Evolutionary conservation across 768 basidiomycete species (phyloP), one percentile per base, ranked within the genome.

Genomic region (Gymnopilus junonius): DNA sequence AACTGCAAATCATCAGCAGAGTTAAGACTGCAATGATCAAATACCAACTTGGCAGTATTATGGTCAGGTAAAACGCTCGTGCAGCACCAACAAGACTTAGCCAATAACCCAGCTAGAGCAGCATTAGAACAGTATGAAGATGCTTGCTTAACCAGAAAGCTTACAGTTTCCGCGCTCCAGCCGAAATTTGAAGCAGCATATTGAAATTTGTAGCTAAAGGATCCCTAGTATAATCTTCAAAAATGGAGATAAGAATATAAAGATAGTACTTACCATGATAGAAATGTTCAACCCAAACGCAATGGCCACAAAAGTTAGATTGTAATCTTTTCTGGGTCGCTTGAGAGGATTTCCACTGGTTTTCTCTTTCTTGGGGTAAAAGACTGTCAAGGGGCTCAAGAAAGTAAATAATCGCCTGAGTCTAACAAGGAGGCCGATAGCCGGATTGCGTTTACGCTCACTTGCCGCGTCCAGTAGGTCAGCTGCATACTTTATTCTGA

Each of bases 311-410:
- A 87, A 73, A 4, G 82, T 79, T 66, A 95, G 69, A 66, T 82
- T 90, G 89, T 90, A 93, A 65, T 93, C 88, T 60, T 79, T 80
- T 61, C 69, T 75, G 31, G 62, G 70, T 57, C 59, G 68, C 69
- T 82, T 84, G 45, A 82, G 71, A 31, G 82, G 77, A 59, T 81
- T 83, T 14, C 48, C 61, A 25, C 58, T 59, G 0, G 25, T 56
- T 25, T 59, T 69, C 60, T 67, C 74, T 62, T 67, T 69, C 11
- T 64, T 66, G 3, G 92, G 92, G 3, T 82, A 64, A 59, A 94
- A 85, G 8, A 92, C 79, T 15, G 82, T 76, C 60, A 98, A 81
- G 7, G 94, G 94, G 53, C 81, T 84, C 54, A 96, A 78, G 75
- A 93, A 93, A 8, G 80, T 74, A 46, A 91, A 84, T 17, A 85